phyloP scores from a whole-genome alignment of 2,329 filamentous ascomycete species.

The Rhynchosporium secalis region DNA sequence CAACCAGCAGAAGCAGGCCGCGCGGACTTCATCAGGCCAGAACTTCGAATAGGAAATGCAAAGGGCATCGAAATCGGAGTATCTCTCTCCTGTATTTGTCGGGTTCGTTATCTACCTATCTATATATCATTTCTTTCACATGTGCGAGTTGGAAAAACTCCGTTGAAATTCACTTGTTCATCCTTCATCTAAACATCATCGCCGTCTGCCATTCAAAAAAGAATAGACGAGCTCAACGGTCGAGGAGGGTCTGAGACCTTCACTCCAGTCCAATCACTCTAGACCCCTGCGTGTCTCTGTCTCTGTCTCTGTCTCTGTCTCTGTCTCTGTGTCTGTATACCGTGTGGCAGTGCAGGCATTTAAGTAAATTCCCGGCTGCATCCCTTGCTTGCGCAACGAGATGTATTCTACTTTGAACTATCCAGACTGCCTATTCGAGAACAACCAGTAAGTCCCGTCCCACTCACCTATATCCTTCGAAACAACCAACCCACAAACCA shows the following conservation, averaged over 20 bases:
- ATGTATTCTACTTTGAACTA: background rate
- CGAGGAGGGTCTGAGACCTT: slow-evolving; percentile 4
- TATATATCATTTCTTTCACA: background rate
- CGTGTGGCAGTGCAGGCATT: background rate
- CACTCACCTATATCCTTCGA: no score
- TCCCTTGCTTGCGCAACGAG: background rate
- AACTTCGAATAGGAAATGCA: no score
- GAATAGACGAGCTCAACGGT: slow-evolving; percentile 5
- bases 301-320: background rate
- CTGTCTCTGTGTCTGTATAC: no score
- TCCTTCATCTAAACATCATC: background rate
- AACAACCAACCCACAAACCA: no score
- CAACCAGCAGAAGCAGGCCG: background rate
- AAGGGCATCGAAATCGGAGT: background rate
- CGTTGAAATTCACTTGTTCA: no score
- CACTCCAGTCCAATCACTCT: background rate
- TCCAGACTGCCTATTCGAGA: background rate
- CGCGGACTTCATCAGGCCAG: background rate
- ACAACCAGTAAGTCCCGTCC: no score
- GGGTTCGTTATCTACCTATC: background rate
- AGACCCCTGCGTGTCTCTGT: background rate
- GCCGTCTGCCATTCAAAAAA: background rate
- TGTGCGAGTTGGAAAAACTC: background rate
- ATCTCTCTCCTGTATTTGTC: background rate
- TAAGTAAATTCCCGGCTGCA: background rate